These are phyloP conservation scores for Lasiodiplodia sp. DNA, from an alignment of 2,329 filamentous ascomycete species.

Conservation along the genomic window DNA sequence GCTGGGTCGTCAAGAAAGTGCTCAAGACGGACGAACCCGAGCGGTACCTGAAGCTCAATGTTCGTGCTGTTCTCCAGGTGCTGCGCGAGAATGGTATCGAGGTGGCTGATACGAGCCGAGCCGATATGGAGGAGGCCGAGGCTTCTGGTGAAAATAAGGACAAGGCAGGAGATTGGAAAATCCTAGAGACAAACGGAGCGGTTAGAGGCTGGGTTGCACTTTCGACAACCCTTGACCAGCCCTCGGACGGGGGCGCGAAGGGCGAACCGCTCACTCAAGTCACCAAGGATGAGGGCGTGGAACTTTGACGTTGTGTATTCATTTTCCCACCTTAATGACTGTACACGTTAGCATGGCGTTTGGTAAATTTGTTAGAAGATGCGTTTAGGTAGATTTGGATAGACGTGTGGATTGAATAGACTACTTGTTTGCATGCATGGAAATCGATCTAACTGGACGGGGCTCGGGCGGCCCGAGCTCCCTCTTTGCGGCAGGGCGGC, in stretches of 20 bases:
- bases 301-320: not conserved
- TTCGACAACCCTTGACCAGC: slow-evolving; percentile 31
- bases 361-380: not conserved
- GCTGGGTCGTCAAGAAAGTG: slow-evolving; percentile 63
- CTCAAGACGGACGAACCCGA: slow-evolving; percentile 71
- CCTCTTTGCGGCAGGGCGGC: not conserved
- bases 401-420: not conserved
- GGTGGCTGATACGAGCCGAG: slow-evolving; percentile 49
- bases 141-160: slow-evolving; percentile 32
- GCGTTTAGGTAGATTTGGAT: not conserved
- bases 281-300: slow-evolving; percentile 19
- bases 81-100: slow-evolving; percentile 55
- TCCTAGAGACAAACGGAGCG: slow-evolving; percentile 40
- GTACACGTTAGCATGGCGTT: not conserved
- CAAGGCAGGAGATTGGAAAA: slow-evolving; percentile 40
- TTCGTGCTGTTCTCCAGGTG: slow-evolving; percentile 81
- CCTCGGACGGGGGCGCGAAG: slow-evolving; percentile 37
- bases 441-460: not conserved
- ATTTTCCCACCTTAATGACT: not conserved
- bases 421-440: not conserved
- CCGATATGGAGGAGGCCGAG: slow-evolving; percentile 47
- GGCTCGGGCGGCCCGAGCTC: slow-evolving; percentile 16
- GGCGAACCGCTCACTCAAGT: slow-evolving; percentile 46
- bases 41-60: slow-evolving; percentile 81
- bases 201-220: slow-evolving; percentile 48